Conservation (phyloP, 768 basidiomycete species). For the Filobasidium wieringae region DNA sequence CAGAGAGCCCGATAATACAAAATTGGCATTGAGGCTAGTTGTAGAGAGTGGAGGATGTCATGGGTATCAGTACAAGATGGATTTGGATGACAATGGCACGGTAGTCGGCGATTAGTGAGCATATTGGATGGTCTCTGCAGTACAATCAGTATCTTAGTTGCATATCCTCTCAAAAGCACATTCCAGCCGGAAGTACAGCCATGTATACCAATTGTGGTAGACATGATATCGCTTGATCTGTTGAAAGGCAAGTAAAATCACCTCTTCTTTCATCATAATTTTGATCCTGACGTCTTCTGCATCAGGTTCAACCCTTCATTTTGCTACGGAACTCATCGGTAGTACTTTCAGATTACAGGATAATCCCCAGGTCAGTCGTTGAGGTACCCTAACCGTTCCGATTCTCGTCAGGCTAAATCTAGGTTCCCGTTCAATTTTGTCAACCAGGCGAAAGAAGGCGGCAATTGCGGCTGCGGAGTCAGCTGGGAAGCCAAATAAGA, state of each 20-base stretch:
- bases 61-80: conserved; percentile 92
- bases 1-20: conserved; percentile 49
- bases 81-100: conserved; percentile 50
- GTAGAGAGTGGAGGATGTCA: conserved; percentile 95
- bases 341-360: conserved; percentile 69
- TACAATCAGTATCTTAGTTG: not conserved
- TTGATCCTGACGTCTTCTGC: not conserved
- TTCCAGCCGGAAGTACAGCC: conserved; percentile 26
- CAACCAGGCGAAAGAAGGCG: conserved; percentile 65
- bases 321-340: conserved; percentile 87
- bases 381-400: not conserved
- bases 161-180: conserved; percentile 38
- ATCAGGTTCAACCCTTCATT: conserved; percentile 68
- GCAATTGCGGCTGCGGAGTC: conserved; percentile 87
- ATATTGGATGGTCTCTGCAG: not conserved
- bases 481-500: conserved; percentile 78
- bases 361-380: conserved; percentile 56
- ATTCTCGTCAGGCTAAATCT: not conserved
- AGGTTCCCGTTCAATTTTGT: too few relatives aligned
- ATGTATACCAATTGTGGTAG: conserved; percentile 52
- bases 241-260: conserved; percentile 48
- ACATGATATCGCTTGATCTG: conserved; percentile 70
- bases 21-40: conserved; percentile 62
- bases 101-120: conserved; percentile 76
- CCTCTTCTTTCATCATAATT: not conserved